A percentile compares a stretch with the other conserved stretches of the same genome.
Conservation (phyloP, 805 yeast genomes). For the Ogataea henricii region DNA sequence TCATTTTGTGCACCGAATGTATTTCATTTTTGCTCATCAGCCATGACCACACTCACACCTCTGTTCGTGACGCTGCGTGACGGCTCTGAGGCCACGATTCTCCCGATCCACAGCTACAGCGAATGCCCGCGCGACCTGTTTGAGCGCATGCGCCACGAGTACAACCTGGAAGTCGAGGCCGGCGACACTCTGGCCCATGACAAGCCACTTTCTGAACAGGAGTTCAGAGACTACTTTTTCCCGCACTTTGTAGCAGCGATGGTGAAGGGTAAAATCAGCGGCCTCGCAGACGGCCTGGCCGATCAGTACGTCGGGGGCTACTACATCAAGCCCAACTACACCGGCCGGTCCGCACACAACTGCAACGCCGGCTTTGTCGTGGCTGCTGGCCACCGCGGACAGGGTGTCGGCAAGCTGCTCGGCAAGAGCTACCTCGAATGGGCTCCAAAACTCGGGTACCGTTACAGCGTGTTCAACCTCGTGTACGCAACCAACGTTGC, state of each 20-base stretch:
- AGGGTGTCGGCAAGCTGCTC: slow-evolving; percentile 61
- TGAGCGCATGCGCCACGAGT: slow-evolving; percentile 46
- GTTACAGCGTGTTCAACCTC: slow-evolving; percentile 81
- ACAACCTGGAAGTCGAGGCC: slow-evolving; percentile 65
- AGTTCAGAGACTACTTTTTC: slow-evolving; percentile 68
- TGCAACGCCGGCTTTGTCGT: slow-evolving; percentile 90
- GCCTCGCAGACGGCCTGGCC: slow-evolving; percentile 44
- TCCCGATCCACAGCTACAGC: slow-evolving; percentile 53
- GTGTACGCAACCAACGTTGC: slow-evolving; percentile 83
- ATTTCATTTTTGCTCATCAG: too few species aligned
- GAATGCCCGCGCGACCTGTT: slow-evolving; percentile 56
- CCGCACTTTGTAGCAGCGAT: slow-evolving; percentile 65
- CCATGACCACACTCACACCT: slow-evolving; percentile 4
- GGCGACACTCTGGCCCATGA: slow-evolving; percentile 78
- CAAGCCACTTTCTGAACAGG: slow-evolving; percentile 42
- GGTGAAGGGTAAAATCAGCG: slow-evolving; percentile 43
- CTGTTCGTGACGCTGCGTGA: slow-evolving; percentile 28
- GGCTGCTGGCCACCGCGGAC: slow-evolving; percentile 57
- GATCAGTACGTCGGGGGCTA: slow-evolving; percentile 65
- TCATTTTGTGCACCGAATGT: too few species aligned
- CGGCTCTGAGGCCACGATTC: slow-evolving; percentile 46
- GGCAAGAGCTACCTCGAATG: slow-evolving; percentile 66
- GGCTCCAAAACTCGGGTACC: slow-evolving; percentile 81
- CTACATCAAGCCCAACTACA: slow-evolving; percentile 83
- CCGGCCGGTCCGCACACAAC: slow-evolving; percentile 80